Evolutionary conservation across 2,329 filamentous ascomycete species (phyloP), one percentile per base, ranked within the genome.

Genomic region (Cladophialophora chaetospira): DNA sequence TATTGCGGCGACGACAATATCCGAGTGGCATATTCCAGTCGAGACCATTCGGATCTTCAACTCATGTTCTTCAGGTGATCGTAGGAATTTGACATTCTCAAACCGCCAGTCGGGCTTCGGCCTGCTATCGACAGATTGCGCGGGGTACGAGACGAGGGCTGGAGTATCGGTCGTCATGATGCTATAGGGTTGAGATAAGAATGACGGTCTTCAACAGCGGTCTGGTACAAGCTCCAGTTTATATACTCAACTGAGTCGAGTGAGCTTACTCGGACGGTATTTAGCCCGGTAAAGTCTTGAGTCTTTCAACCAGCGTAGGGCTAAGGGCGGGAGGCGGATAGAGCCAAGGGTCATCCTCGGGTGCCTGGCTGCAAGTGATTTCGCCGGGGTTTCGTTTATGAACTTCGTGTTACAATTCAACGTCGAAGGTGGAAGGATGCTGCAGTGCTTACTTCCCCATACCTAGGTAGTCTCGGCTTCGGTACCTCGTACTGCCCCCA

Each of bases 1-100:
- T 6, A 62, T 40, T 19, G 74, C 71, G 2, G 75, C 78, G 49
- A 80, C 74, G 25, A 77, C 67, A 8, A 81, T 64, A 60, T 84
- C 81, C 0, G 80, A 81, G 57, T 84, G 81, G 59, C 81, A 84
- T 47, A 84, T 75, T 0, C 81, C 81, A 0, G 76, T 76, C 0
- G 81, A 79, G 1, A 82, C 71, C 56, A 83, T 77, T 38, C 80
- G 77, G 3, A 83, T 75, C 1, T 82, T 69, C 1, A 82, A 67
- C 66, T 83, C 81, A 26, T 79, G 31, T 21, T 48, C 57, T 11
- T 53, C 44, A 21, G 53, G 53, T 15, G 35, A n/a, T 29, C 53
- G 53, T 1, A 26, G 13, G 2, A 60, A 21, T 33, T 52, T 52
- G 23, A 55, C 42, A 0, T 43, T 56, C n/a, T 56, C 57, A 5